A percentile compares a stretch with the other conserved stretches of the same genome.
Conservation (phyloP, 257 asterid species). For the Jacaranda mimosifolia region DNA sequence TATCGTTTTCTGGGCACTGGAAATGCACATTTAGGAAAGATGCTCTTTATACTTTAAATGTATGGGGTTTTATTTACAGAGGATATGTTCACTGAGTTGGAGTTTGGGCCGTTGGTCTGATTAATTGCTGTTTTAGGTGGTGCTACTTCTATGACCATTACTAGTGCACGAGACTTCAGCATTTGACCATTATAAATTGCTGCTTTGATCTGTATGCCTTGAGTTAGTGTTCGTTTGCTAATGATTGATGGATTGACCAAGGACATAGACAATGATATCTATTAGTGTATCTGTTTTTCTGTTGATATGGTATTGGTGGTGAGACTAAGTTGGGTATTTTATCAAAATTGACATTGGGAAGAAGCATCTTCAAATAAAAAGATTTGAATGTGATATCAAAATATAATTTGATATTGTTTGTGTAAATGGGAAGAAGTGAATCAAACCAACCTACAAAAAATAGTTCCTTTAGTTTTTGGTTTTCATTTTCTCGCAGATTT, state of each 20-base stretch:
- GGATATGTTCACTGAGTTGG: not conserved
- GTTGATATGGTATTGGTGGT: not conserved
- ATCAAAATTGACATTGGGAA: not conserved
- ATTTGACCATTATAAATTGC: not conserved
- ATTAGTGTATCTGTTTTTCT: not conserved
- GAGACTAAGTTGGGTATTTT: not conserved
- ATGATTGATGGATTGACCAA: not conserved
- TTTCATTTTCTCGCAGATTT: not conserved
- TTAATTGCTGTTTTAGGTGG: not conserved
- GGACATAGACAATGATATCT: not conserved
- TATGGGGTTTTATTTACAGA: not conserved
- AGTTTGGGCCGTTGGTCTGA: not conserved
- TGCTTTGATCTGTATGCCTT: not conserved
- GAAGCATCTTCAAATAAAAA: not conserved
- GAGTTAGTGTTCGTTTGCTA: not conserved
- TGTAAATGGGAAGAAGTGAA: not conserved
- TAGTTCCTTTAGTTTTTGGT: not conserved
- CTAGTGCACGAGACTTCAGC: not conserved
- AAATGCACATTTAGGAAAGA: not conserved
- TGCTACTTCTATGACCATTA: not conserved
- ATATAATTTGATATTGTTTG: not conserved
- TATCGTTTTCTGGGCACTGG: constrained; percentile 6
- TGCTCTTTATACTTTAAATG: not conserved
- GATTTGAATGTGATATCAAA: not conserved
- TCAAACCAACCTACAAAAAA: not conserved